These are phyloP conservation scores for Podospora fimiseda DNA, from an alignment of 495 filamentous ascomycete genomes.

Conservation along the genomic window DNA sequence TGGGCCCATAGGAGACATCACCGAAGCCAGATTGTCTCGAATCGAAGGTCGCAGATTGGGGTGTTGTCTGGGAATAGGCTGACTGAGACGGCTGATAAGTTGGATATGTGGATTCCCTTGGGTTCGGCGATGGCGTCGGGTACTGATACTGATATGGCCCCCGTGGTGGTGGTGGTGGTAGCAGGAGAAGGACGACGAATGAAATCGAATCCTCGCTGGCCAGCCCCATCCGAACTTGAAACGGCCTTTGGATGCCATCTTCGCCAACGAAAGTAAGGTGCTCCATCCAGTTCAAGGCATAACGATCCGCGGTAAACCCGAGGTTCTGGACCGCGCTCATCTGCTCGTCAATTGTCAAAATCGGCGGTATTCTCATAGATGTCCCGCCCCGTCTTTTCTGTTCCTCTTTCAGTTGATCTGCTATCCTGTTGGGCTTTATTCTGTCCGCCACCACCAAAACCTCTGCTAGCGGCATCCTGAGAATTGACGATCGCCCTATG, in stretches of 20 bases:
- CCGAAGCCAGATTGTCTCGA: conserved; percentile 30
- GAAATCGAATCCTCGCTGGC: conserved; percentile 49
- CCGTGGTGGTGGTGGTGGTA: conserved; percentile 21
- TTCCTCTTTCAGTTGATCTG: conserved; percentile 42
- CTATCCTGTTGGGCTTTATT: conserved; percentile 42
- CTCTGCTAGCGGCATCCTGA: conserved; percentile 41
- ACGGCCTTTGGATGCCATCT: conserved; percentile 39
- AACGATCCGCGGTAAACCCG: conserved; percentile 41
- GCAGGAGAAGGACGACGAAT: conserved; percentile 43
- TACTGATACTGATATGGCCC: conserved; percentile 37
- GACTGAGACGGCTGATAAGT: conserved; percentile 35
- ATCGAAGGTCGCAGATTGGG: conserved; percentile 38
- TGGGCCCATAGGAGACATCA: conserved; percentile 31
- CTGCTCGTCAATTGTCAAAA: conserved; percentile 37
- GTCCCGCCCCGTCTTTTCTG: conserved; percentile 41
- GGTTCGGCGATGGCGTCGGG: conserved; percentile 42
- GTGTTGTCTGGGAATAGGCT: conserved; percentile 37
- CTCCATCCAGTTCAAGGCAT: conserved; percentile 42
- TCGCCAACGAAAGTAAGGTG: conserved; percentile 41
- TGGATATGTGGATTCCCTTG: conserved; percentile 38
- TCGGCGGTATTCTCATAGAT: conserved; percentile 47
- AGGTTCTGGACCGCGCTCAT: conserved; percentile 44
- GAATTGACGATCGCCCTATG: conserved; percentile 36
- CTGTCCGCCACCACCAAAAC: conserved; percentile 43
- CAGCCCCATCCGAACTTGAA: conserved; percentile 41